Evolutionary conservation across 768 basidiomycete species (phyloP).

Genomic region (Kwoniella heveanensis): DNA sequence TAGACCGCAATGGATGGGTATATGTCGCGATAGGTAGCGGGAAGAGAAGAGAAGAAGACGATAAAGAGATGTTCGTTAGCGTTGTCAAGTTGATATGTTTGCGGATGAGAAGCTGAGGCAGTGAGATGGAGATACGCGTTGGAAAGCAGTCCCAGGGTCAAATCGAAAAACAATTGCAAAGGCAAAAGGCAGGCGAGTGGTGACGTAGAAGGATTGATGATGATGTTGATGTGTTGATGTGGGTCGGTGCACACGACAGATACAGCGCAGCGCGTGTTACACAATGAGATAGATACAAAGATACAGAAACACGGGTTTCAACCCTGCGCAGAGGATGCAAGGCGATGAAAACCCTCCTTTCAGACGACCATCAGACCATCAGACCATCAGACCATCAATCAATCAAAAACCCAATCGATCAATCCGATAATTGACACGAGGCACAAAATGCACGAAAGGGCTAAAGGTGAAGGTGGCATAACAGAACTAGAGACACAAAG

Average conservation of each 20-base stretch:
- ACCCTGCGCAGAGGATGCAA: background rate
- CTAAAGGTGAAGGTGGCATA: background rate
- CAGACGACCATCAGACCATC: background rate
- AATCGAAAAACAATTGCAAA: background rate
- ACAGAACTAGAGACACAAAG: background rate
- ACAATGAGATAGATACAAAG: background rate
- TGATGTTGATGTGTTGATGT: background rate
- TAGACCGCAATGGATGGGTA: background rate
- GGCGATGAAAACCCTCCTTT: background rate
- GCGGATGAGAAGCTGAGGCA: background rate
- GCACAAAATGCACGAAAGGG: background rate
- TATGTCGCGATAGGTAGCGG: background rate
- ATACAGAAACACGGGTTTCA: background rate
- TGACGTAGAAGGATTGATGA: background rate
- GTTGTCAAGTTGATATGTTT: background rate
- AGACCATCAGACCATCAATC: background rate
- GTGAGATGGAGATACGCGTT: background rate
- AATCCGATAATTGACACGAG: background rate
- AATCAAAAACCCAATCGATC: background rate
- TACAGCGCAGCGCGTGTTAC: background rate
- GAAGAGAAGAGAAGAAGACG: background rate
- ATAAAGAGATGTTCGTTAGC: background rate
- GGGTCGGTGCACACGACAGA: background rate
- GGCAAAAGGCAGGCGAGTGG: background rate
- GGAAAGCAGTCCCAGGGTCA: background rate